Evolutionary conservation across 768 basidiomycete species (phyloP), one percentile per base, ranked within the genome.

Genomic region (Roridomyces roridus): DNA sequence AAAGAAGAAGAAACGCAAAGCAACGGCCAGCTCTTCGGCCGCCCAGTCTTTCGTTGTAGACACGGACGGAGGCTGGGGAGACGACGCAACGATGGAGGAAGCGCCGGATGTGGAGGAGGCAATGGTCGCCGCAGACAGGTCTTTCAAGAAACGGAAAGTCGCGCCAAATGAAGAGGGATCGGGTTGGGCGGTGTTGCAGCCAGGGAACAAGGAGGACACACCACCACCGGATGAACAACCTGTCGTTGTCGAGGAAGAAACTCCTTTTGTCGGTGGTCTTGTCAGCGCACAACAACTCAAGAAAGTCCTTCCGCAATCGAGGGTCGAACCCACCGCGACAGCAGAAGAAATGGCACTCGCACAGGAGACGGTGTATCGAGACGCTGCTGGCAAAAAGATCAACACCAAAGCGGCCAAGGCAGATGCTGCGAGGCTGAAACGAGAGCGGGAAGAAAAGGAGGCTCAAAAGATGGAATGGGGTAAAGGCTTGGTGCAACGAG

Each of bases 401-500:
- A 95, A 98, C 65, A 85, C 91, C 47, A 93, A 92, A 68, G 83
- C 89, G 1, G 90, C 88, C 25, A 84, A 82, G 53, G 96, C 92
- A 14, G 95, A 96, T 66, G 92, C 93, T 26, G 89, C 89, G 39
- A 78, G 87, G 62, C 70, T 83, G 71, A 94, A 94, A 67, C 81
- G 92, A 20, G 89, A 94, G 68, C 78, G 80, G 55, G 88, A 95
- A 69, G 92, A 97, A 75, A 86, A 85, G 68, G 93, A 96, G 68
- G 90, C 90, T 46, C 77, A 84, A 69, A 96, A 93, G 77, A 94
- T 96, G 92, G 92, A 96, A 70, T 98, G 97, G 97, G 94, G 94
- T 1, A 98, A 96, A 72, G 97, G 97, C 26, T 67, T 98, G 31
- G 90, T 94, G 35, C 97, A 98, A 75, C 77, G 87, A 57, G 89